Base-by-base conservation (phyloP, 2,329 filamentous ascomycete genomes). In the Ramularia collo-cygni region DNA sequence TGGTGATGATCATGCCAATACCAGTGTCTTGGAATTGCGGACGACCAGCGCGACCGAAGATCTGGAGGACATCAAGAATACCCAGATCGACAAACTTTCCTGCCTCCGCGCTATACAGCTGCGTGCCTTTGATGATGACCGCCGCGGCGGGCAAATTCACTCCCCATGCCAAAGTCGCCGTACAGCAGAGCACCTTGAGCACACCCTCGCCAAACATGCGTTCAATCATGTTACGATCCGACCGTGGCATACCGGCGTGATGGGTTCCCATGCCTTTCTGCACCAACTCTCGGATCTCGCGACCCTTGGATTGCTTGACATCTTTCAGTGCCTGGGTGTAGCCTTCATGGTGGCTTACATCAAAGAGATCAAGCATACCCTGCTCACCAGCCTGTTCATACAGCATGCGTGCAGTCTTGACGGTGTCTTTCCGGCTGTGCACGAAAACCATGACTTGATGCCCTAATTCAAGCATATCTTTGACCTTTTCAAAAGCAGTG, bases 381-480 rank as follows among this genome's bases (percentile, higher is more conserved):
- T 94, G 75, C 24, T 96, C 89, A 2, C 79, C 70, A 1, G 92
- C 92, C 69, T 92, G 88, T 53, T 95, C 82, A 46, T 85, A 80
- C 17, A 98, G 69, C 69, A 83, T 86, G 50, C 85, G 83, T 32
- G 92, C 89, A 1, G 90, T 93, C 46, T 83, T 76, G 51, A 94
- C 79, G 0, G 93, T 98, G 54, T 99, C 93, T 59, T 94, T 89
- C 17, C 92, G 77, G 1, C 90, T 95, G 62, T 98, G 93, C 8
- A 98, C 93, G 62, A 99, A 98, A 0, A 99, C 90, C 93, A 99
- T 98, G 51, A 98, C 77, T 62, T 98, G 92, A 56, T 99, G 92
- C n/a, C 85, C 89, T 43, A 74, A 71, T 58, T 88, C 79, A 3
- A 98, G 72, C 89, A 98, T 95, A 37, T 92, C 84, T 52, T 81